These are phyloP conservation scores for Saccharomyces uvarum DNA, from an alignment of 1,139 yeast genomes.

Conservation along the genomic window DNA sequence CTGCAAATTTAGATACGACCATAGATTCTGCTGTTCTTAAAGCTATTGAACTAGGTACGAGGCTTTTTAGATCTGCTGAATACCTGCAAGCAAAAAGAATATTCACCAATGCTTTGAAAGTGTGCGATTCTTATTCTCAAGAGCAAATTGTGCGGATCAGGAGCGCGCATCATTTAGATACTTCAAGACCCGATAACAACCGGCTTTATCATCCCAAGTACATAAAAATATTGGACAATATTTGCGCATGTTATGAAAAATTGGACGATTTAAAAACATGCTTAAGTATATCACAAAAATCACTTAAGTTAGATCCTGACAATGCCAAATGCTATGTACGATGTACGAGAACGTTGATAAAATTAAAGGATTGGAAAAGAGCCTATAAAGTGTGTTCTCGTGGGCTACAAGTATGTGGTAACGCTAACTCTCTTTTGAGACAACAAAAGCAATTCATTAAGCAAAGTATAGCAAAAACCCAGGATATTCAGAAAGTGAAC, in stretches of 20 bases:
- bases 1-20: not conserved
- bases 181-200: slow-evolving; percentile 6
- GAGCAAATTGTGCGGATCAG: slow-evolving; percentile 16
- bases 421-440: not conserved
- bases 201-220: slow-evolving; percentile 30
- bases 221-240: slow-evolving; percentile 33
- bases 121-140: slow-evolving; percentile 21
- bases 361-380: not conserved
- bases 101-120: slow-evolving; percentile 23
- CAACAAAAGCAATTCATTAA: not conserved
- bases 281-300: slow-evolving; percentile 38
- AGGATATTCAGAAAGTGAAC: not conserved
- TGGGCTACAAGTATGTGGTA: not conserved
- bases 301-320: slow-evolving; percentile 44
- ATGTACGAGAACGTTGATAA: slow-evolving; percentile 1
- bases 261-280: slow-evolving; percentile 38
- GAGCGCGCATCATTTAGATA: slow-evolving; percentile 11
- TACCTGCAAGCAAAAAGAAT: slow-evolving; percentile 23
- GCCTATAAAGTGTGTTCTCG: not conserved
- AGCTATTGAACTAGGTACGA: slow-evolving; percentile 26
- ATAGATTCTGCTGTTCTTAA: slow-evolving; percentile 8
- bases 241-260: slow-evolving; percentile 57
- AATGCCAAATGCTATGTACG: slow-evolving; percentile 56
- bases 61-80: slow-evolving; percentile 23
- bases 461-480: not conserved